Base-by-base conservation (phyloP, 1,139 yeast genomes). In the Pichia sp. region DNA sequence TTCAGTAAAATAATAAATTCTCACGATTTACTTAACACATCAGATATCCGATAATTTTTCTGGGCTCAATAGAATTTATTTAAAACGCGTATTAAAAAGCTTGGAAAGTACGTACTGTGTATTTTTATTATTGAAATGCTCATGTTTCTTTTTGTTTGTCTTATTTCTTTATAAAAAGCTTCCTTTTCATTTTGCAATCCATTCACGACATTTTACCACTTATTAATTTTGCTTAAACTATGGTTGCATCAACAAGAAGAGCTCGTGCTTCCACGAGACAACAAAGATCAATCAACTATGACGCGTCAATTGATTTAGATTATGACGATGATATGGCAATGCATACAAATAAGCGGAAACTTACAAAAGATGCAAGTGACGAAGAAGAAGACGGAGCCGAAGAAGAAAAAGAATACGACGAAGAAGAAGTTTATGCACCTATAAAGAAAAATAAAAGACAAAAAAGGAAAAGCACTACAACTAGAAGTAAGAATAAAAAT, bases 291-390 rank as follows among this genome's bases (percentile, higher is more conserved):
- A 31, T 40, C 6, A 35, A 23, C 22, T 38, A 36, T 18, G 43
- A 45, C 42, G 42, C 45, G 42, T 38, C 42, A 38, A 33, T 37
- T 10, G 33, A 24, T 11, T 9, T 40, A 18, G 42, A 40, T 26
- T 4, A 15, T 3, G 32, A 34, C 26, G 29, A 29, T 21, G 32
- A 18, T 22, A 19, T 31, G 35, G 31, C 10, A 23, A 18, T 26
- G 26, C 28, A 23, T 16, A 14, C 32, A 30, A 19, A 3, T 9
- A 28, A 21, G 8, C 11, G 20, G 15, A 28, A n/a, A 7, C 30
- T 11, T 23, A 14, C 24, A 14, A 30, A n/a, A 10, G 27, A 26
- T 15, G 18, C 22, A 21, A 32, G 33, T 13, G 41, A 38, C 5
- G 24, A 26, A 4, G 41, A 37, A 21, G 30, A 24, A 20, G 20